Evolutionary conservation across 108 stramenopile genomes (phyloP).

Genomic region (Pseudonitzschia pungens): DNA sequence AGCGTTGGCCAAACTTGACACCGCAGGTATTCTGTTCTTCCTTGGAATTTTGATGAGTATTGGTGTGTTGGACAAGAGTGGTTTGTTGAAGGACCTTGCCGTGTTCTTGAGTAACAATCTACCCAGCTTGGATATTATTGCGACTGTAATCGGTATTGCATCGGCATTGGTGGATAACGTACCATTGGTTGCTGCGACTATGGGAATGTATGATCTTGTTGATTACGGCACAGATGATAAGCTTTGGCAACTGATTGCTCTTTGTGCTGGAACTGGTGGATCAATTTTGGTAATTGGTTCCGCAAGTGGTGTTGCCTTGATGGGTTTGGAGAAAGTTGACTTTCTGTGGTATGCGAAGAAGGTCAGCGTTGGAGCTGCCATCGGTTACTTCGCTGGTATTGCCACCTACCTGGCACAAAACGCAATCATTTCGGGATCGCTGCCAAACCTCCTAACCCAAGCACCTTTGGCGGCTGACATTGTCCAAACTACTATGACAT

Average conservation of each 20-base stretch:
- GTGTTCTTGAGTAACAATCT: constrained; percentile 81
- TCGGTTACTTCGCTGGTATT: constrained; percentile 92
- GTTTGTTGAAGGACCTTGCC: constrained; percentile 87
- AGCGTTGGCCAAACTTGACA: constrained; percentile 83
- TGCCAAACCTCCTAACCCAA: constrained; percentile 44
- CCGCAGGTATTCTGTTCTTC: constrained; percentile 91
- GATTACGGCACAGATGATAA: constrained; percentile 88
- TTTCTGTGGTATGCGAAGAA: constrained; percentile 95
- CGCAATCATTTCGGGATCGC: constrained; percentile 62
- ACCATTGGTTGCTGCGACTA: constrained; percentile 91
- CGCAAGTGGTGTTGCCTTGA: constrained; percentile 91
- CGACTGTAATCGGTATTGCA: constrained; percentile 90
- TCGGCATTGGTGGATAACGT: constrained; percentile 94
- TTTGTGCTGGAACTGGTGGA: constrained; percentile 94
- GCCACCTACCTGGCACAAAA: constrained; percentile 79
- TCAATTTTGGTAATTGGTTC: constrained; percentile 92
- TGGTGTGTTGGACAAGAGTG: constrained; percentile 91
- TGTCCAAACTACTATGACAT: not conserved
- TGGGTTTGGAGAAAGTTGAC: constrained; percentile 95
- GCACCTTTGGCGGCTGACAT: constrained; percentile 11
- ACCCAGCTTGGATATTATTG: constrained; percentile 90
- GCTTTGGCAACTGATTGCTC: constrained; percentile 93
- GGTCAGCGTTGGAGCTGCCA: constrained; percentile 75
- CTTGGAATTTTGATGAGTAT: constrained; percentile 95
- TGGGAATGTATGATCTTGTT: constrained; percentile 92